Conservation (phyloP, 2,329 filamentous ascomycete genomes). For the Alternaria brassicae region DNA sequence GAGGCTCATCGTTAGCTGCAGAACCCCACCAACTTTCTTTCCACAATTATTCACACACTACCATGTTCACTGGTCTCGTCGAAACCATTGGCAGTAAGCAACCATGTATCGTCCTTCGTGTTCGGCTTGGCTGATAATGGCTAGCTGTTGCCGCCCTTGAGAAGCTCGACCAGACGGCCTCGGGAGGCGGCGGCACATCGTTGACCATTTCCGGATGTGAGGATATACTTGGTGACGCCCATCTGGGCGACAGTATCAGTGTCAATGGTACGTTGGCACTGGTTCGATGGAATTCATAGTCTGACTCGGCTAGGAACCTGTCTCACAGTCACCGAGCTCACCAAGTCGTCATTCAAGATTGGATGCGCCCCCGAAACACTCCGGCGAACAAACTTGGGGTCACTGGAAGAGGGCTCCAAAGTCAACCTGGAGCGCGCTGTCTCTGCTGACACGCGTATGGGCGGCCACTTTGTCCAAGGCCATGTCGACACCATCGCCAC, state of each 20-base stretch:
- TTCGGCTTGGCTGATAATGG: slow-evolving; percentile 40
- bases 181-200: slow-evolving; percentile 80
- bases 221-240: slow-evolving; percentile 80
- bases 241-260: slow-evolving; percentile 90
- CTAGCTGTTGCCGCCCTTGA: slow-evolving; percentile 84
- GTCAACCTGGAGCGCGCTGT: slow-evolving; percentile 97
- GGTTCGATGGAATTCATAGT: not conserved
- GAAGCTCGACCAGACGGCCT: slow-evolving; percentile 74
- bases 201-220: slow-evolving; percentile 81
- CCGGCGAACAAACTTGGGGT: slow-evolving; percentile 91
- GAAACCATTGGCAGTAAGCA: slow-evolving; percentile 78
- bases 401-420: slow-evolving; percentile 66
- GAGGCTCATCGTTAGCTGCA: slow-evolving; percentile 29
- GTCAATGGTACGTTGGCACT: slow-evolving; percentile 75
- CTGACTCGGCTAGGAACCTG: slow-evolving; percentile 69
- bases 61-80: slow-evolving; percentile 84
- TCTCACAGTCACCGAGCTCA: slow-evolving; percentile 84
- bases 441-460: slow-evolving; percentile 90
- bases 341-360: slow-evolving; percentile 75
- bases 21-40: slow-evolving; percentile 29
- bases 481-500: slow-evolving; percentile 91
- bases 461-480: slow-evolving; percentile 96
- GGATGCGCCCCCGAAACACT: slow-evolving; percentile 95
- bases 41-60: slow-evolving; percentile 28
- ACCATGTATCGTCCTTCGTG: slow-evolving; percentile 1